Percentiles rank a stretch among this genome's conserved stretches.
Conservation (phyloP, 345 rosid species). For the Cardiospermum halicacabum region DNA sequence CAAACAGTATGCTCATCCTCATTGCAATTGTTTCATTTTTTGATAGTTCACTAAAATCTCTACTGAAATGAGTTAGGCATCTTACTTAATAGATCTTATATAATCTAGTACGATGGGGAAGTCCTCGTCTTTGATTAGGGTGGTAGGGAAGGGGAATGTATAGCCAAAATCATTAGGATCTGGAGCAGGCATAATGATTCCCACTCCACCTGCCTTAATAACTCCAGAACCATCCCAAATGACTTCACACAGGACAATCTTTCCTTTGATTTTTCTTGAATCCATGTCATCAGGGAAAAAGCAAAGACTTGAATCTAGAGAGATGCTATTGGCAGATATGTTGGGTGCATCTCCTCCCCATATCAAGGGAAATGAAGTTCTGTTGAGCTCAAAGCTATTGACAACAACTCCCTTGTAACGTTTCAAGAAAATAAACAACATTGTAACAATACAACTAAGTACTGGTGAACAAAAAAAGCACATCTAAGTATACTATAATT, state of each 20-base stretch:
- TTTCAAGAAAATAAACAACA: neutral
- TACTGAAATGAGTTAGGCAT: neutral
- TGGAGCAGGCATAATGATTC: neutral
- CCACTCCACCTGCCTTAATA: neutral
- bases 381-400: slow-evolving; percentile 14
- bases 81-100: slow-evolving; percentile 22
- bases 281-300: neutral
- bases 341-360: neutral
- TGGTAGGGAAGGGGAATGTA: neutral
- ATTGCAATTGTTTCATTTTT: neutral
- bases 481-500: neutral
- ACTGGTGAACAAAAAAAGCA: neutral
- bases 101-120: neutral
- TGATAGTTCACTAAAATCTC: neutral
- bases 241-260: slow-evolving; percentile 2
- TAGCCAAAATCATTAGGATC: neutral
- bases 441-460: neutral
- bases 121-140: neutral
- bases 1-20: neutral
- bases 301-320: neutral
- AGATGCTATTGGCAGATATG: neutral
- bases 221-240: neutral
- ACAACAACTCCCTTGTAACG: slow-evolving; percentile 12
- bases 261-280: neutral
- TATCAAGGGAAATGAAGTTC: slow-evolving; percentile 8